Evolutionary conservation across 2,329 filamentous ascomycete genomes (phyloP), one percentile per base, ranked within the genome.

Genomic region (Pseudomassariella vexata): DNA sequence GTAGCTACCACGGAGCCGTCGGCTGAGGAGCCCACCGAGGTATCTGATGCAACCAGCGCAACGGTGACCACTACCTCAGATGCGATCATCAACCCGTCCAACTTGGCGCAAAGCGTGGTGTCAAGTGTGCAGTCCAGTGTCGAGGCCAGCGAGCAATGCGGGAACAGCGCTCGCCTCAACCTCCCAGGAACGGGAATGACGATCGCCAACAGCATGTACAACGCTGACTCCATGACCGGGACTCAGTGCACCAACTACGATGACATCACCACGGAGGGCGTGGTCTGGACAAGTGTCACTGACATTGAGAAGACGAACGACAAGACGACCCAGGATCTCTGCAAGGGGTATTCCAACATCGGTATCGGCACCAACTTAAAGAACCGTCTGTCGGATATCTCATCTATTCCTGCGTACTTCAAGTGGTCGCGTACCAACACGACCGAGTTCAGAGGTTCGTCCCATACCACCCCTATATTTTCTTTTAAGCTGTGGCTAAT

Each of bases 271-370:
- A 35, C 27, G 9, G 17, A 35, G 14, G 29, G 30, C 10, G 35
- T 37, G 5, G n/a, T 11, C 6, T 37, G 32, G 26, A 30, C 5
- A n/a, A 37, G 35, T 19, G 21, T 34, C 25, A 37, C 35, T 11
- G 32, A 34, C 24, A 37, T 37, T 16, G 20, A 26, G 12, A 18
- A 19, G n/a, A 27, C 30, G 14, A 32, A 31, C 14, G 30, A 23
- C 23, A n/a, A n/a, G n/a, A 20, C 23, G 11, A 37, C 35, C 26
- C 28, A 34, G 28, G 35, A 37, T 20, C 21, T 34, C 21, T 37
- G 35, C 35, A 37, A 37, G 28, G 35, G 35, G 12, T 37, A 37
- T 27, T 34, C 35, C 17, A 37, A 37, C 32, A 21, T 37, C 24
- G 35, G 35, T n/a, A 30, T 37, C 19, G 31, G 35, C n/a, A 24